A percentile compares a stretch with the other conserved stretches of the same genome.
Evolutionary conservation across 2,329 filamentous ascomycete genomes (phyloP).

Genomic region (Dothideomycetidae sp.): DNA sequence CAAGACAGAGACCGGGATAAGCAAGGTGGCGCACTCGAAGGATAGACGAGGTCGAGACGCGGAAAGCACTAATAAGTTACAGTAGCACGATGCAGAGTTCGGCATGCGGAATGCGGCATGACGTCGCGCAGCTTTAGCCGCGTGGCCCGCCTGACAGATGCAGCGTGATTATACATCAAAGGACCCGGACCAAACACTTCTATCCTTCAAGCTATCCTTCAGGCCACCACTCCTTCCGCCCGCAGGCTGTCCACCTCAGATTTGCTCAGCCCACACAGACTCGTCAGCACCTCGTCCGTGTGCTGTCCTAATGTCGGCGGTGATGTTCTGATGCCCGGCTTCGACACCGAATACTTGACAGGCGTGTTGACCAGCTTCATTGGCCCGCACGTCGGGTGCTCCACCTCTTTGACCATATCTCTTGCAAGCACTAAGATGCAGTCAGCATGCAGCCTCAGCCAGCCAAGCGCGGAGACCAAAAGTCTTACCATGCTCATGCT

Average conservation of each 20-base stretch:
- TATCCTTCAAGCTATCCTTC: no score
- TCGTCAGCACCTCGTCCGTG: constrained; percentile 59
- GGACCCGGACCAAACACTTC: no score
- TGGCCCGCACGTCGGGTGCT: constrained; percentile 69
- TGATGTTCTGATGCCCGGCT: constrained; percentile 58
- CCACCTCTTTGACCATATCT: constrained; percentile 77
- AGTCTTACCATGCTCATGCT: constrained; percentile 62
- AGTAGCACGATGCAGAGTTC: no score
- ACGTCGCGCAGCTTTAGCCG: no score
- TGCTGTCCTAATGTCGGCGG: constrained; percentile 82
- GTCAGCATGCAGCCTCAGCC: constrained; percentile 7
- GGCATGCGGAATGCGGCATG: no score
- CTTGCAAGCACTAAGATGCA: constrained; percentile 46
- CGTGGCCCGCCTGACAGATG: no score
- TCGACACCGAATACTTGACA: constrained; percentile 79
- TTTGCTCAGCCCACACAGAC: constrained; percentile 46
- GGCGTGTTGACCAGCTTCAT: constrained; percentile 89
- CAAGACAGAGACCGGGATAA: no score
- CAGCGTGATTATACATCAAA: no score
- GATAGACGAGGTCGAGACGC: no score
- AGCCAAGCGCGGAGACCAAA: no score
- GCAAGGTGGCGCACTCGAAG: no score
- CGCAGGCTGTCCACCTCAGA: constrained; percentile 49
- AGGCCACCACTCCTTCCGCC: constrained; percentile 51
- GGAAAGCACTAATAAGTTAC: no score